Conservation (phyloP, 768 basidiomycete species). For the Rhizopogon rudus region DNA sequence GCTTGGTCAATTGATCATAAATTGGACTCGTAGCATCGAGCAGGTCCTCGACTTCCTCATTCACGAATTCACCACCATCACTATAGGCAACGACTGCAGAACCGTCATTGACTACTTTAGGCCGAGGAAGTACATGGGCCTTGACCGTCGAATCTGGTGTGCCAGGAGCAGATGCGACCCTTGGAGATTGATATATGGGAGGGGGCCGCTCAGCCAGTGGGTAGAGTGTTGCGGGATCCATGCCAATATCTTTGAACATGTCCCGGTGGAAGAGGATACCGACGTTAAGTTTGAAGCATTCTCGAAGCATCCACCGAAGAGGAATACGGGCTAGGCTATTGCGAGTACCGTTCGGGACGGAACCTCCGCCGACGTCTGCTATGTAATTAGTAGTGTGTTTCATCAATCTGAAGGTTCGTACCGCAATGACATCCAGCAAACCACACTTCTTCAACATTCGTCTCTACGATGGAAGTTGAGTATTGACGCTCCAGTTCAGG, state of each 20-base stretch:
- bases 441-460: constrained; percentile 76
- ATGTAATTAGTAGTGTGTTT: background rate
- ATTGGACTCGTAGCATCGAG: constrained; percentile 46
- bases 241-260: constrained; percentile 36
- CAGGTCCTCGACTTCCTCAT: constrained; percentile 62
- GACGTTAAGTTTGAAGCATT: constrained; percentile 50
- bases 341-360: constrained; percentile 49
- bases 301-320: constrained; percentile 74
- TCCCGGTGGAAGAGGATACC: constrained; percentile 56
- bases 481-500: constrained; percentile 39
- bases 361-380: constrained; percentile 72
- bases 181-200: constrained; percentile 26
- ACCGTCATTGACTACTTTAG: constrained; percentile 11
- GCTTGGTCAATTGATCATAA: constrained; percentile 52
- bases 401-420: constrained; percentile 23
- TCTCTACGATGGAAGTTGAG: constrained; percentile 31
- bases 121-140: constrained; percentile 4
- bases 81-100: constrained; percentile 14
- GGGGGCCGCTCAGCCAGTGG: constrained; percentile 38
- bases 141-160: constrained; percentile 10
- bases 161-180: constrained; percentile 9
- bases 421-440: constrained; percentile 73
- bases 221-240: constrained; percentile 45
- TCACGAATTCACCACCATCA: constrained; percentile 20
- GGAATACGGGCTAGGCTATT: constrained; percentile 66